These are phyloP conservation scores for Coniella lustricola DNA, from an alignment of 2,329 filamentous ascomycete genomes.

Conservation along the genomic window DNA sequence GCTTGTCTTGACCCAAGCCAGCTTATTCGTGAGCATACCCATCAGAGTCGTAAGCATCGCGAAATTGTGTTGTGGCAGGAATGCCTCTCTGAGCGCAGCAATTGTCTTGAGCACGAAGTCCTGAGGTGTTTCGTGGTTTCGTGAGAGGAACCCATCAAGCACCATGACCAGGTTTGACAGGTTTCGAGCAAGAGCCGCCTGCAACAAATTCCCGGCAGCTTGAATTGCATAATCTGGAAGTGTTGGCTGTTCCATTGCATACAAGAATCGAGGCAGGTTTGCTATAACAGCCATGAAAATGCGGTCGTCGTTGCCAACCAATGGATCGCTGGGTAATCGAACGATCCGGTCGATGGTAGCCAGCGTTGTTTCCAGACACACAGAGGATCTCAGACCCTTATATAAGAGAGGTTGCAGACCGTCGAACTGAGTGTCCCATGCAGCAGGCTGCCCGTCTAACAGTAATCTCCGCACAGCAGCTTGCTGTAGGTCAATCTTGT, in stretches of 20 bases:
- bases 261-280: constrained; percentile 82
- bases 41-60: constrained; percentile 83
- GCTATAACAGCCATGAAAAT: constrained; percentile 82
- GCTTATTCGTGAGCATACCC: constrained; percentile 81
- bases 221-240: constrained; percentile 50
- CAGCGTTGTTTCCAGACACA: constrained; percentile 72
- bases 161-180: constrained; percentile 60
- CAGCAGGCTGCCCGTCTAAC: constrained; percentile 69
- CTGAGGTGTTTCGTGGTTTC: constrained; percentile 57
- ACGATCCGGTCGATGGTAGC: constrained; percentile 72
- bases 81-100: constrained; percentile 66
- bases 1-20: constrained; percentile 85
- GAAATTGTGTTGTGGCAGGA: constrained; percentile 77
- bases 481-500: constrained; percentile 74
- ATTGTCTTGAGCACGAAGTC: constrained; percentile 74
- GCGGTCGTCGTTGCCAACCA: constrained; percentile 76
- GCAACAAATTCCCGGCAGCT: constrained; percentile 63
- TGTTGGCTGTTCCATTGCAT: constrained; percentile 62
- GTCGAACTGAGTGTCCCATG: constrained; percentile 85
- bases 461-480: constrained; percentile 62
- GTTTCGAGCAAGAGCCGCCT: constrained; percentile 66
- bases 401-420: constrained; percentile 81
- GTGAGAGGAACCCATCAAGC: constrained; percentile 62
- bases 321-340: constrained; percentile 66
- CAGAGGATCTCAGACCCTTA: constrained; percentile 83